Conservation (phyloP, 805 yeast genomes). For the Kazachstania bromeliacearum region DNA sequence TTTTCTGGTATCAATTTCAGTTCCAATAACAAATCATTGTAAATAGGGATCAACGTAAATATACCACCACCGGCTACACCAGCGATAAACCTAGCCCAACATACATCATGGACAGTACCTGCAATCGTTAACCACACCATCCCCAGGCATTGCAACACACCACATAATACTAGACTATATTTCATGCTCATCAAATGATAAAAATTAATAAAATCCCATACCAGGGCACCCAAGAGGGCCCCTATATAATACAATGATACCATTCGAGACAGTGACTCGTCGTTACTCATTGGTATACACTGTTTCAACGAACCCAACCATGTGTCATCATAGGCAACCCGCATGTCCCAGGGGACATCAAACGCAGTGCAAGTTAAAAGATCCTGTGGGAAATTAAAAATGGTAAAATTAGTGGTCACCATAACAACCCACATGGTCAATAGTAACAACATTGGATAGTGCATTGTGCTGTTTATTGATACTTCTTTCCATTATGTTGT, state of each 20-base stretch:
- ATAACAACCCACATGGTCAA: background rate
- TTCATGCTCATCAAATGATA: slow-evolving; percentile 1
- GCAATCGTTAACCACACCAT: background rate
- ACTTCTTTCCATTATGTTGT: background rate
- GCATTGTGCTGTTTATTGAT: background rate
- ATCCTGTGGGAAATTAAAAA: slow-evolving; percentile 27
- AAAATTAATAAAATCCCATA: slow-evolving; percentile 2
- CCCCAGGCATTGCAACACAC: background rate
- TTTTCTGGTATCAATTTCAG: background rate
- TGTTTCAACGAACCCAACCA: slow-evolving; percentile 37
- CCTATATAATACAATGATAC: slow-evolving; percentile 68
- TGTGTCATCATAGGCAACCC: no score
- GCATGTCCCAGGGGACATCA: slow-evolving; percentile 8
- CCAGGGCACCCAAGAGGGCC: slow-evolving; percentile 61
- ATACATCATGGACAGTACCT: background rate
- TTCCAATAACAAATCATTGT: slow-evolving; percentile 15
- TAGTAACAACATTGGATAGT: no score
- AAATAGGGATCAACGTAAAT: slow-evolving; percentile 67
- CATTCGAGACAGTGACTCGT: slow-evolving; percentile 64
- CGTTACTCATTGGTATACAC: slow-evolving; percentile 52
- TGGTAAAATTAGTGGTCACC: slow-evolving; percentile 69
- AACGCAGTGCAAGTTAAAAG: slow-evolving; percentile 42
- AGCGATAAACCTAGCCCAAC: slow-evolving; percentile 53
- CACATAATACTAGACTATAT: background rate
- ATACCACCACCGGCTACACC: slow-evolving; percentile 80